A percentile compares a stretch with the other conserved stretches of the same genome.
These are phyloP conservation scores for Ophiostoma piceae DNA, from an alignment of 2,329 filamentous ascomycete genomes.

Conservation along the genomic window DNA sequence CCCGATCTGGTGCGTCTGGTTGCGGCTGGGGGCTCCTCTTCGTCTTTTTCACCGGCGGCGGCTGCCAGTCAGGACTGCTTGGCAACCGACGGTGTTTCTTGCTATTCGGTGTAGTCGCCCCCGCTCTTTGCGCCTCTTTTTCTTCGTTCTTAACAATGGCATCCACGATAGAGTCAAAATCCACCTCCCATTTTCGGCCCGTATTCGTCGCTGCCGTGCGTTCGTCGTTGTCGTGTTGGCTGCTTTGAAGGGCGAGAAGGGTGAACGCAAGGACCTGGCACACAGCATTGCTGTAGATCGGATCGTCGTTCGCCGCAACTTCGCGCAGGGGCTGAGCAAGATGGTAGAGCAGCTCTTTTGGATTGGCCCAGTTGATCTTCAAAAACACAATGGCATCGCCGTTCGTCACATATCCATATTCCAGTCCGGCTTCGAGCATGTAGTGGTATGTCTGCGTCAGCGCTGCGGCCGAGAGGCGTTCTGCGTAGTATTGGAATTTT, in stretches of 20 bases:
- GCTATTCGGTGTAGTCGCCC: background rate
- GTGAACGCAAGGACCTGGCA: conserved; percentile 33
- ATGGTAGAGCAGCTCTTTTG: conserved; percentile 31
- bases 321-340: background rate
- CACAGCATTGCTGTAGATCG: conserved; percentile 30
- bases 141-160: background rate
- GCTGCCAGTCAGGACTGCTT: conserved; percentile 21
- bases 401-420: conserved; percentile 41
- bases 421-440: conserved; percentile 44
- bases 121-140: background rate
- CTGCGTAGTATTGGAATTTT: conserved; percentile 19
- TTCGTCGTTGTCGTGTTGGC: conserved; percentile 28
- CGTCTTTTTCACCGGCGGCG: conserved; percentile 12
- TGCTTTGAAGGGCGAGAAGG: conserved; percentile 29
- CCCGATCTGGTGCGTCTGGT: background rate
- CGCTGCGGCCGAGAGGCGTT: conserved; percentile 33
- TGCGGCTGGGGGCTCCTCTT: background rate
- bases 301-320: background rate
- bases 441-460: conserved; percentile 47
- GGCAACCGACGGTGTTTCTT: conserved; percentile 21
- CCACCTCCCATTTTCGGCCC: background rate
- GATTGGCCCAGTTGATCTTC: conserved; percentile 30
- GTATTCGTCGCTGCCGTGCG: conserved; percentile 17
- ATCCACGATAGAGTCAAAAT: background rate
- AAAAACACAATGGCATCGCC: conserved; percentile 43